A percentile compares a stretch with the other conserved stretches of the same genome.
Conservation (phyloP, 1,139 yeast genomes). For the Kodamaea sp. region DNA sequence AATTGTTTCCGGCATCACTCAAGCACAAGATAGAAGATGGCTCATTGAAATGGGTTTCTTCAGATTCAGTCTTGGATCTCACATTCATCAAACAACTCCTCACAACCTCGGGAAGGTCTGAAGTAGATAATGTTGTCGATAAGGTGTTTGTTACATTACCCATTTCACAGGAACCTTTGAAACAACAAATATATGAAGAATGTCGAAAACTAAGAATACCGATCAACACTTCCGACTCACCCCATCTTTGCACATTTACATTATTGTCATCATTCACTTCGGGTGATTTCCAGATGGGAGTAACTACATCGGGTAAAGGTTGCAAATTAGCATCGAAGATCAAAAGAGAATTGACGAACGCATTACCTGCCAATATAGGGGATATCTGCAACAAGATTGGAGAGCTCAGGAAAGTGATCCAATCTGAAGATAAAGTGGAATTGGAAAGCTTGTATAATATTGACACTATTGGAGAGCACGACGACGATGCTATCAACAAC, state of each 20-base stretch:
- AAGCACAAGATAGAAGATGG: conserved; percentile 20
- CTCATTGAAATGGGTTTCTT: conserved; percentile 31
- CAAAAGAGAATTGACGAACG: conserved; percentile 67
- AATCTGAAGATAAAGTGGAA: conserved; percentile 49
- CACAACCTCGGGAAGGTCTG: conserved; percentile 58
- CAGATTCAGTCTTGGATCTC: conserved; percentile 30
- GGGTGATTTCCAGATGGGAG: conserved; percentile 80
- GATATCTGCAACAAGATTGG: conserved; percentile 72
- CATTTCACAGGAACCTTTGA: conserved; percentile 22
- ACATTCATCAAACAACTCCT: conserved; percentile 26
- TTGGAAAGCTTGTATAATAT: conserved; percentile 17
- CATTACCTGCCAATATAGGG: conserved; percentile 71
- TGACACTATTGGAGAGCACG: conserved; percentile 52
- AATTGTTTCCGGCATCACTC: conserved; percentile 22
- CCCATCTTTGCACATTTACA: conserved; percentile 74
- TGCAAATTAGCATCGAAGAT: conserved; percentile 83
- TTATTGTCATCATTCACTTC: conserved; percentile 68
- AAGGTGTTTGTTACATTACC: conserved; percentile 66
- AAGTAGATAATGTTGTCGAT: conserved; percentile 68
- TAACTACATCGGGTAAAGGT: conserved; percentile 87
- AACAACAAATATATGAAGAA: conserved; percentile 41
- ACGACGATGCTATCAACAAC: conserved; percentile 69
- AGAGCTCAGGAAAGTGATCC: conserved; percentile 56
- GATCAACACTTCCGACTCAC: conserved; percentile 73
- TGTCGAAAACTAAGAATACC: conserved; percentile 75